phyloP scores from a whole-genome alignment of 1,139 yeast species.

The Kodamaea sp. region DNA sequence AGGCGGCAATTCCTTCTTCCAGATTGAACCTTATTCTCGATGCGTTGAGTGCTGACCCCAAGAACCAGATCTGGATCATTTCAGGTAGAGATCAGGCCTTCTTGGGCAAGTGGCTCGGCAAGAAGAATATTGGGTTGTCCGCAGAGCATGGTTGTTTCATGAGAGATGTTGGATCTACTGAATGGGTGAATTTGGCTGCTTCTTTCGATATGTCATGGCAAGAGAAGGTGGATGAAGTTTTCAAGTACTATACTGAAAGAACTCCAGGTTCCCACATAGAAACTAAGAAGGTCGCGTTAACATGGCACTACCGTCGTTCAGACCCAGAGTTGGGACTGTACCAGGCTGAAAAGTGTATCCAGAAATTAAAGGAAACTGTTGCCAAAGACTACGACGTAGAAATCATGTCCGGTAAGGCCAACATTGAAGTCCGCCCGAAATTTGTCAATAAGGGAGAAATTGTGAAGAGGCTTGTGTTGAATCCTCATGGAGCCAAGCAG shows the following conservation, averaged over 20 bases:
- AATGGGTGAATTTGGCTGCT: constrained; percentile 86
- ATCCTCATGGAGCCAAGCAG: constrained; percentile 55
- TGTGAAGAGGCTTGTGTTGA: constrained; percentile 73
- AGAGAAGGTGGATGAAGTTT: constrained; percentile 69
- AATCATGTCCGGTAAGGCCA: constrained; percentile 97
- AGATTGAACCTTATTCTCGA: constrained; percentile 63
- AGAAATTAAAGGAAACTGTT: constrained; percentile 61
- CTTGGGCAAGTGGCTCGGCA: constrained; percentile 86
- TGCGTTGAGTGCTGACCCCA: constrained; percentile 68
- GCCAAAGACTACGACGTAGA: constrained; percentile 78
- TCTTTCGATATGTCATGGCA: constrained; percentile 95
- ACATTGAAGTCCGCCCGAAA: constrained; percentile 91
- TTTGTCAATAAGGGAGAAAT: constrained; percentile 97
- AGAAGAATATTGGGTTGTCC: constrained; percentile 71
- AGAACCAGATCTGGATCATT: constrained; percentile 90
- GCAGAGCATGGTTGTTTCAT: constrained; percentile 98
- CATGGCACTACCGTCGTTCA: constrained; percentile 96
- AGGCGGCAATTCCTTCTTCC: constrained; percentile 95
- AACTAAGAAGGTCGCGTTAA: constrained; percentile 86
- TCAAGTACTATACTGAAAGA: constrained; percentile 72
- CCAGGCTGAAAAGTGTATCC: constrained; percentile 76
- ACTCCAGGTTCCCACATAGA: constrained; percentile 93
- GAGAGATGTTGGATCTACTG: constrained; percentile 59
- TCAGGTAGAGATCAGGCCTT: constrained; percentile 94
- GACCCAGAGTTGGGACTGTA: constrained; percentile 90